Evolutionary conservation across 2,329 filamentous ascomycete species (phyloP), one percentile per base, ranked within the genome.

Genomic region (Colletotrichum higginsianum): DNA sequence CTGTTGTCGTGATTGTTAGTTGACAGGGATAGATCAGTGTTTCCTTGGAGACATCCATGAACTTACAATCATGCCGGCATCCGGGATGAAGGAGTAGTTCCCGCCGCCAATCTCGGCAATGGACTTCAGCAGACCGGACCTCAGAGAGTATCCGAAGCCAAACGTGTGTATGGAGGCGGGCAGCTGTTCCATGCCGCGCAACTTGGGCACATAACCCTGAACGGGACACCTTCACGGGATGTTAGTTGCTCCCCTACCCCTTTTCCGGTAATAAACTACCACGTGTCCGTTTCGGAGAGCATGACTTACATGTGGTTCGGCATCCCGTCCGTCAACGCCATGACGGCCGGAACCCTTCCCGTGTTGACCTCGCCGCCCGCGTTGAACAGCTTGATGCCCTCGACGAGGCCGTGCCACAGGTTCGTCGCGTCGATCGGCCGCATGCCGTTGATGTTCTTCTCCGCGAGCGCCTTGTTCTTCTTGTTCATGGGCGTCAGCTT

Each of bases 11-110:
- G 15, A n/a, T 4, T 49, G 61, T 76, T 66, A 75, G 57, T 56
- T 40, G 49, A 6, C 26, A 12, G 18, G 2, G 13, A 4, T 16
- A 7, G n/a, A n/a, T 2, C 6, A 4, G 5, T n/a, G 18, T 26
- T 26, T 4, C 26, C 18, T 30, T 18, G 0, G 18, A 12, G 38
- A 15, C 0, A 16, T 0, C 30, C 4, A 0, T 52, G 3, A 38
- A 74, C 81, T 67, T 73, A 84, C 83, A 71, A 91, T 87, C 88
- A 91, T 90, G 70, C 88, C 87, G 0, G 87, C 85, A 65, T 91
- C 89, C 0, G 89, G 87, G 21, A 91, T 91, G 73, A 91, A 91
- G 11, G 87, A 82, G 68, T 89, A 92, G 76, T 86, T 89, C 1
- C 90, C 90, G 3, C 84, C 81, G 0, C 87, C 85, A 58, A 87